These are phyloP conservation scores for Eremochloa ophiuroides DNA, from an alignment of 176 grass and related monocot genomes.

Conservation along the genomic window DNA sequence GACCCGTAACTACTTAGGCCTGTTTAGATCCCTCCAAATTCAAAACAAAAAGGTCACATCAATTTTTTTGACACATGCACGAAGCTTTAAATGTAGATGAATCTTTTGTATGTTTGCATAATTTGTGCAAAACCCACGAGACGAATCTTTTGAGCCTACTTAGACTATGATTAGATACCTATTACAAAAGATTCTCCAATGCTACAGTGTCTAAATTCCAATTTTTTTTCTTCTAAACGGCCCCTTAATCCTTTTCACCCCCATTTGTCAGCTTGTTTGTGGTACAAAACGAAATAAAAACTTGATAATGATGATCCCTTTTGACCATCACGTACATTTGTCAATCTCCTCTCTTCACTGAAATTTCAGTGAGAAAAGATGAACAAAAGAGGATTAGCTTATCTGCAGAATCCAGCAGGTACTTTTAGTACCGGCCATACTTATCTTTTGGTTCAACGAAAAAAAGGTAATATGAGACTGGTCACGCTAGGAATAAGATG, in stretches of 20 bases:
- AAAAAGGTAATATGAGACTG: neutral
- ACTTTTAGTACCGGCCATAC: neutral
- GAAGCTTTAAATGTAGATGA: no score
- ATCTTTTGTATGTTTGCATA: no score
- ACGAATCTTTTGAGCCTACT: no score
- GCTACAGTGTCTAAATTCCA: no score
- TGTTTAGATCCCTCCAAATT: no score
- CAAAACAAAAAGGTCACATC: no score
- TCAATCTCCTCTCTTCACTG: neutral
- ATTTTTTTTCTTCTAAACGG: no score
- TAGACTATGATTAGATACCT: no score
- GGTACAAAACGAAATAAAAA: neutral
- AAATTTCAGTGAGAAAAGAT: neutral
- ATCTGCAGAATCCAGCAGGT: neutral
- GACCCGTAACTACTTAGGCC: neutral
- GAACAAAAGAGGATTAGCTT: neutral
- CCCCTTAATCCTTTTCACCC: neutral
- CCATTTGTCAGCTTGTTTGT: neutral
- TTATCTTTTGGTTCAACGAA: neutral
- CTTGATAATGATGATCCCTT: neutral
- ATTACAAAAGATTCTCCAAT: no score
- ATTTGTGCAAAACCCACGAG: no score
- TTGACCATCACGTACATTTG: neutral
- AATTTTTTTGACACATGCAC: no score
- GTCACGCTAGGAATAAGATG: neutral